These are phyloP conservation scores for Nitzschia sp. DNA, from an alignment of 108 stramenopile genomes.

Conservation along the genomic window DNA sequence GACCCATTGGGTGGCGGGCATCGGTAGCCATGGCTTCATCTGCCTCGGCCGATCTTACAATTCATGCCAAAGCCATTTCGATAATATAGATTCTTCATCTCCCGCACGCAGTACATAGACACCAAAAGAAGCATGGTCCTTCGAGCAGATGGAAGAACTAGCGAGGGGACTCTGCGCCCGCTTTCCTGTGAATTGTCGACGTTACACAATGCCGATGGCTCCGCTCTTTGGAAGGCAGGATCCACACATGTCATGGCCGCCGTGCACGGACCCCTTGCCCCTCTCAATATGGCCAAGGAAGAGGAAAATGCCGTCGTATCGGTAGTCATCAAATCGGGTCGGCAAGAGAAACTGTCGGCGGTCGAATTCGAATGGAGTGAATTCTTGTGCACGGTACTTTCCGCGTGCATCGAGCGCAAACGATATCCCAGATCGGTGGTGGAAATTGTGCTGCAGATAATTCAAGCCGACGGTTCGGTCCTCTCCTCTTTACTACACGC, in stretches of 20 bases:
- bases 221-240: constrained; percentile 78
- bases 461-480: constrained; percentile 76
- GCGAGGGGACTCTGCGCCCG: constrained; percentile 68
- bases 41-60: no score
- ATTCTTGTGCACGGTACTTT: constrained; percentile 56
- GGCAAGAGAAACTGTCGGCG: constrained; percentile 11
- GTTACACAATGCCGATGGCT: constrained; percentile 84
- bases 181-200: constrained; percentile 83
- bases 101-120: background rate
- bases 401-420: constrained; percentile 52
- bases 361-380: constrained; percentile 56
- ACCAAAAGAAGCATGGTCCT: background rate
- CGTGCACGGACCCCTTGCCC: constrained; percentile 87
- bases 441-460: constrained; percentile 67
- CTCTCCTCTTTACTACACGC: constrained; percentile 70
- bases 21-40: no score
- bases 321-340: constrained; percentile 66
- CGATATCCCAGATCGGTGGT: constrained; percentile 65
- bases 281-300: constrained; percentile 55
- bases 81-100: no score
- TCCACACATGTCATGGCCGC: constrained; percentile 86
- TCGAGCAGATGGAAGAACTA: constrained; percentile 51
- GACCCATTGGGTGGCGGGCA: no score
- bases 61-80: no score
- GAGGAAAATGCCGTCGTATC: constrained; percentile 49